phyloP scores from a whole-genome alignment of 306 rosid species.

The Acacia melanoxylon region DNA sequence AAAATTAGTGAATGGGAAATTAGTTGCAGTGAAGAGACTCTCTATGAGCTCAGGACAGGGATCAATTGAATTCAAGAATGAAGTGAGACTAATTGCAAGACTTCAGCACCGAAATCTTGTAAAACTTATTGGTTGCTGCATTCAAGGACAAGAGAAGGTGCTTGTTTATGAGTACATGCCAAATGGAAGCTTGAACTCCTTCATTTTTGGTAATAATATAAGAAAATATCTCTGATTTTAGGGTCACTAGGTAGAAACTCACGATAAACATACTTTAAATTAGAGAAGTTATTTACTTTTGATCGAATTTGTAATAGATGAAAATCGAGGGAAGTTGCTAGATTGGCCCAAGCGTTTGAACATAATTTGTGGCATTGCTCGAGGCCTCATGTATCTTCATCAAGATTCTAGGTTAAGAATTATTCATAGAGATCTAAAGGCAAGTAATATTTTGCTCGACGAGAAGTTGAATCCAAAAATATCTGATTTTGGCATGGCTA shows the following conservation, averaged over 20 bases:
- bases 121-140: constrained; percentile 11
- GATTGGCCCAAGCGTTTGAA: constrained; percentile 35
- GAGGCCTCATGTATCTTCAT: constrained; percentile 51
- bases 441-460: constrained; percentile 46
- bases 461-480: constrained; percentile 41
- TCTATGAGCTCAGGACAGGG: constrained; percentile 3
- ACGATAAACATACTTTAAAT: not conserved
- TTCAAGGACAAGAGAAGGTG: not conserved
- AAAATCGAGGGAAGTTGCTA: not conserved
- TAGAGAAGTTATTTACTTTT: not conserved
- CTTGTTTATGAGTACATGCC: constrained; percentile 16
- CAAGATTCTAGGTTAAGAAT: constrained; percentile 48
- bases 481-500: constrained; percentile 50
- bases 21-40: constrained; percentile 41
- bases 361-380: constrained; percentile 43
- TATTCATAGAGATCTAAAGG: constrained; percentile 47
- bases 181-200: constrained; percentile 5
- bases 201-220: not conserved
- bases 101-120: constrained; percentile 18
- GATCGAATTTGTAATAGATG: not conserved
- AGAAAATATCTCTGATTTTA: not conserved
- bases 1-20: constrained; percentile 28
- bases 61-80: constrained; percentile 6
- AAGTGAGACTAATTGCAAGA: constrained; percentile 9
- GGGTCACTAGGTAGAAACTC: not conserved